Evolutionary conservation across 1,284 basidiomycete species (phyloP), one percentile per base, ranked within the genome.

Genomic region (Athelia sp.): DNA sequence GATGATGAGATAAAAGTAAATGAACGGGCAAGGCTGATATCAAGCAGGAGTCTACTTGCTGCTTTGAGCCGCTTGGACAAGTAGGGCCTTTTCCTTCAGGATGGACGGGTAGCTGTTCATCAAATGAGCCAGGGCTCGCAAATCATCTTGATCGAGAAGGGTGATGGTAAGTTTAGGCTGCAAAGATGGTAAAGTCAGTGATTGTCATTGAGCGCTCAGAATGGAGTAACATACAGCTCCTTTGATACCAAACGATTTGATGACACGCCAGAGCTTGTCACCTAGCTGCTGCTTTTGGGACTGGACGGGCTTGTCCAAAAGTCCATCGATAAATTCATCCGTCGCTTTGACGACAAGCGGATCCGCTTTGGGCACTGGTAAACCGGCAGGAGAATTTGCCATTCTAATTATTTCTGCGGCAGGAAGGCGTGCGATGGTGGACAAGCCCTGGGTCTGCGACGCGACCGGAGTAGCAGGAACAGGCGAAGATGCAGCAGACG

Each of bases 101-200:
- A 92, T 77, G 2, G 79, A 71, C 6, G 90, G 87, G 63, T 92
- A 93, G 61, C 86, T 87, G 64, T 91, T 89, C 87, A 91, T 89
- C 47, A 95, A 73, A 62, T 93, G 88, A 9, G 89, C 87, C 35
- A 94, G 75, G 1, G 90, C 72, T 29, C 88, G 78, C 21, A 95
- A 74, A 59, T 95, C 92, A 51, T 93, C 91, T 56, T 85, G 77
- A 58, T 94, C 90, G 50, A 95, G 71, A 10, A 95, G 74, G 1
- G 79, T 72, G 56, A 95, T 91, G 1, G 91, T 91, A 53, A 91
- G 69, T 63, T 92, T 91, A 40, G 88, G 86, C 81, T 88, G 56
- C 18, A 50, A 50, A 47, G 51, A 45, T 11, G 23, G n/a, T 22
- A 21, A 22, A 22, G 15, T 40, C 17, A 46, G n/a, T 18, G 38